Evolutionary conservation across 1,284 basidiomycete genomes (phyloP), one percentile per base, ranked within the genome.

Genomic region (Moesziomyces sp.): DNA sequence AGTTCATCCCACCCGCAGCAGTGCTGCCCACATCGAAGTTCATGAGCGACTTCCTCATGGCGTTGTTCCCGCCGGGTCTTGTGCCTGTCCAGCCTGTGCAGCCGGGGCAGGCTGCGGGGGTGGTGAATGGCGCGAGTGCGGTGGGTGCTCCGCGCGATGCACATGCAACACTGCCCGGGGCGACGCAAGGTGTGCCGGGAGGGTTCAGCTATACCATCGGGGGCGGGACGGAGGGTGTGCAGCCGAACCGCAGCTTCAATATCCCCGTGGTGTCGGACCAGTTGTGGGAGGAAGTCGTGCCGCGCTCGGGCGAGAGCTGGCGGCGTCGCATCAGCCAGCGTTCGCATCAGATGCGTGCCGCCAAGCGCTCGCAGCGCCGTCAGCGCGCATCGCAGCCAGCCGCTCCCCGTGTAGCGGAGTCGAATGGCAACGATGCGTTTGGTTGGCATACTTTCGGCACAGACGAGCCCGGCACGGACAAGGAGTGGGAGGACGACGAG

Each of bases 241-340:
- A 61, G 19, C 71, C 65, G 2, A 68, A 68, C 23, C 61, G 61
- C 48, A 52, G 46, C 38, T 57, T 71, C 46, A 71, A 67, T 48
- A 67, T 75, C 19, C 64, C 73, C 4, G 42, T 59, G 5, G 55
- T 75, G 2, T 71, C 73, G 46, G 63, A 75, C 38, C 67, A 75
- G 58, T 58, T 75, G 30, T 75, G 73, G 73, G 67, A 75, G 30
- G 73, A 75, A 38, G 60, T 75, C 3, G 67, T 75, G 19, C 73
- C 73, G 4, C 58, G 63, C 9, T 69, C 65, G 19, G 68, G 67
- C 18, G 63, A 64, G 13, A n/a, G 52, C 7, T 75, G 73, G 73
- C 40, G 50, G 1, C 28, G 40, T 10, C 56, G 58, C 13, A 71
- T 75, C 38, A 44, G 52, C 5, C 51, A 62, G n/a, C 55, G 63